Percentiles rank a stretch among this genome's conserved stretches.
Conservation (phyloP, 495 filamentous ascomycete species). For the Neurospora sp. region DNA sequence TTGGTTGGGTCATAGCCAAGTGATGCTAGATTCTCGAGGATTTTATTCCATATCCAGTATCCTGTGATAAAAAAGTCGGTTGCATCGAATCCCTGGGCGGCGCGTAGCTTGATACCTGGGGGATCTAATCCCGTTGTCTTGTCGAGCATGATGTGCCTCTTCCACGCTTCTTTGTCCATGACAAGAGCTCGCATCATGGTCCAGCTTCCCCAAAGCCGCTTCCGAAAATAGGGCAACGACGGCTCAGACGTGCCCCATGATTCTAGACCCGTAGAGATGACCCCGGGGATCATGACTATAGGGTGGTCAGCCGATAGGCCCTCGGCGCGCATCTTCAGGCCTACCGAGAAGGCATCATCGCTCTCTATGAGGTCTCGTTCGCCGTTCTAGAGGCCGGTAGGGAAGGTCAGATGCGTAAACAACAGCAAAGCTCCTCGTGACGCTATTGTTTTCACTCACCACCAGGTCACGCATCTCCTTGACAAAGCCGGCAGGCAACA, state of each 20-base stretch:
- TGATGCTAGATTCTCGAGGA: constrained; percentile 87
- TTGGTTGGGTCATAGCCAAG: constrained; percentile 96
- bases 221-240: constrained; percentile 84
- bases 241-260: constrained; percentile 81
- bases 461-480: constrained; percentile 75
- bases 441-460: constrained; percentile 33
- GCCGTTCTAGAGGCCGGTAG: constrained; percentile 44
- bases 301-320: constrained; percentile 77
- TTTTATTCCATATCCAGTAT: constrained; percentile 99
- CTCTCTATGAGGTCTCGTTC: constrained; percentile 73
- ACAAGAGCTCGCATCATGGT: constrained; percentile 95
- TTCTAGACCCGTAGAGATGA: constrained; percentile 94
- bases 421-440: background rate
- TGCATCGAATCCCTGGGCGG: constrained; percentile 94
- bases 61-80: constrained; percentile 87
- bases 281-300: constrained; percentile 92
- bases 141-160: constrained; percentile 93
- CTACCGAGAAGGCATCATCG: constrained; percentile 89
- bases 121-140: constrained; percentile 85
- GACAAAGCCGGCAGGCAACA: constrained; percentile 70
- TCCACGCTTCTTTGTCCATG: constrained; percentile 87
- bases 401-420: constrained; percentile 8
- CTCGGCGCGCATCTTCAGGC: constrained; percentile 69
- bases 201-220: constrained; percentile 94
- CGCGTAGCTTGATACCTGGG: constrained; percentile 81